These are phyloP conservation scores for Discostella stelligeroides DNA, from an alignment of 108 stramenopile genomes.

Conservation along the genomic window DNA sequence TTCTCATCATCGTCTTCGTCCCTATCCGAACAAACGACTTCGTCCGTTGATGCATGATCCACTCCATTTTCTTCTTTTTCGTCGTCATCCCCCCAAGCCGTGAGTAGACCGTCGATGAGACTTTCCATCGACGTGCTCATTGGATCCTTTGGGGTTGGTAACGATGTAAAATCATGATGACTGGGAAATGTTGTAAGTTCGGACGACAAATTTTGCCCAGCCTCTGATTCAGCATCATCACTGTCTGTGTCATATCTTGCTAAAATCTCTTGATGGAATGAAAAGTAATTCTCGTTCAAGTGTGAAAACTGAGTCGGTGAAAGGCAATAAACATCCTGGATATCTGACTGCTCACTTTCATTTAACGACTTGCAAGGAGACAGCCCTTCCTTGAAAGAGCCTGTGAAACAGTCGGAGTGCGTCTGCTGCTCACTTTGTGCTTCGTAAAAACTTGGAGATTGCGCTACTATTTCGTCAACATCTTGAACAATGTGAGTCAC, in stretches of 20 bases:
- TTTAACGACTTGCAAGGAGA: constrained; percentile 14
- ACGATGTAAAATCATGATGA: background rate
- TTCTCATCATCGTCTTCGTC: background rate
- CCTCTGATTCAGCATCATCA: constrained; percentile 13
- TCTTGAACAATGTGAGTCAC: background rate
- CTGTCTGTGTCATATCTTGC: constrained; percentile 8
- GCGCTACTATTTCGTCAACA: background rate
- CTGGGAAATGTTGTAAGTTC: constrained; percentile 1
- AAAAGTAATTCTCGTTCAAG: constrained; percentile 40
- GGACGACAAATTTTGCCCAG: constrained; percentile 3
- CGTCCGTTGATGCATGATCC: constrained; percentile 1
- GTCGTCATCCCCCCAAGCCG: constrained; percentile 80
- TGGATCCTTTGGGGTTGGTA: constrained; percentile 27
- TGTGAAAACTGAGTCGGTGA: constrained; percentile 20
- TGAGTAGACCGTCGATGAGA: constrained; percentile 87
- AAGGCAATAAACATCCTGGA: constrained; percentile 29
- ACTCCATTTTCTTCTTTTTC: constrained; percentile 49
- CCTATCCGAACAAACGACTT: background rate
- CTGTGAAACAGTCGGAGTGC: background rate
- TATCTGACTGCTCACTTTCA: constrained; percentile 14
- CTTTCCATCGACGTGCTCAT: constrained; percentile 81
- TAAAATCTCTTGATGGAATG: constrained; percentile 23
- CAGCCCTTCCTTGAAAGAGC: constrained; percentile 18
- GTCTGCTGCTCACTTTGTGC: background rate
- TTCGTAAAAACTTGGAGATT: constrained; percentile 2